phyloP scores from a whole-genome alignment of 495 filamentous ascomycete species.

The Podospora pseudocomata region DNA sequence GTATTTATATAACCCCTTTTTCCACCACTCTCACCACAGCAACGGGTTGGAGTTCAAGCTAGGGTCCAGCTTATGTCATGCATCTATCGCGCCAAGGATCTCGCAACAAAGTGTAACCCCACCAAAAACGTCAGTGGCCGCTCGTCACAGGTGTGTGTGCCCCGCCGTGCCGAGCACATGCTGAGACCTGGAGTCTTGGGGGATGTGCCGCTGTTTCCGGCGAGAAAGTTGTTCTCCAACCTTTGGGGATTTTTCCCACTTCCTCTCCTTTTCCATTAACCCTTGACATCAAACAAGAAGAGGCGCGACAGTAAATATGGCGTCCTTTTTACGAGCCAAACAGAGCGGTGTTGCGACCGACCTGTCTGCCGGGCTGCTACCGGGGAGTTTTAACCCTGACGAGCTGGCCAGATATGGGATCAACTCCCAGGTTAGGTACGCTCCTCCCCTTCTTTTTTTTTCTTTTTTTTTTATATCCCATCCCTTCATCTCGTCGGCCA shows the following conservation, averaged over 20 bases:
- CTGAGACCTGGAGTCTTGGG: neutral
- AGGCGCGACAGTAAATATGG: conserved; percentile 49
- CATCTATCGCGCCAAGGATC: neutral
- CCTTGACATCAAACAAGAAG: neutral
- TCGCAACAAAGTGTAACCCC: neutral
- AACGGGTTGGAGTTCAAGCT: neutral
- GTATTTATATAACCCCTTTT: neutral
- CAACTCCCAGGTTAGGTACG: conserved; percentile 72
- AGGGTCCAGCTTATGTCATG: neutral
- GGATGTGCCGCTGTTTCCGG: neutral
- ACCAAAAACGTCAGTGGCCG: neutral
- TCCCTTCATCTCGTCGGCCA: neutral
- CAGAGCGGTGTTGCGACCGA: conserved; percentile 90
- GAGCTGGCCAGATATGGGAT: conserved; percentile 82
- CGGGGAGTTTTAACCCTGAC: conserved; percentile 75
- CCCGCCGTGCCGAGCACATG: neutral
- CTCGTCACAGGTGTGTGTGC: neutral
- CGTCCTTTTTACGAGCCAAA: conserved; percentile 82
- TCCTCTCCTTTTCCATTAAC: neutral
- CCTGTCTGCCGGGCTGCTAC: conserved; percentile 71
- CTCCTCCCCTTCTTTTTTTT: conserved; percentile 10
- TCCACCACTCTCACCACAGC: neutral
- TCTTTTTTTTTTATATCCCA: neutral
- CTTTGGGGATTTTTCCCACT: neutral
- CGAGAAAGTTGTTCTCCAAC: neutral